Evolutionary conservation across 495 filamentous ascomycete genomes (phyloP).

Genomic region (Penicillium odoratum): DNA sequence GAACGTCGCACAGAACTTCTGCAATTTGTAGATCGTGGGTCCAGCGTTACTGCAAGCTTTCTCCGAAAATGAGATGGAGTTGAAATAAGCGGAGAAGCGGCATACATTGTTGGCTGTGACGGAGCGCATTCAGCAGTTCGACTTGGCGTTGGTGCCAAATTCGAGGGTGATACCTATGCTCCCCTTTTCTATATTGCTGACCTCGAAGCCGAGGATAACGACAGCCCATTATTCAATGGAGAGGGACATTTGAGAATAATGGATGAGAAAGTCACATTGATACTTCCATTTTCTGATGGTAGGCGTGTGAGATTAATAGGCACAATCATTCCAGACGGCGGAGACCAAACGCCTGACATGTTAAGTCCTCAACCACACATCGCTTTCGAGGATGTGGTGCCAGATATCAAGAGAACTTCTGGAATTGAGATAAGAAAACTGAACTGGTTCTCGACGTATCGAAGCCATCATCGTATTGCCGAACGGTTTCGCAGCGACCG

Average conservation of each 20-base stretch:
- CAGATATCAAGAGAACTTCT: slow-evolving; percentile 19
- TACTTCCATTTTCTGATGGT: slow-evolving; percentile 27
- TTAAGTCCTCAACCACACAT: slow-evolving; percentile 16
- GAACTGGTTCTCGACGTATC: slow-evolving; percentile 40
- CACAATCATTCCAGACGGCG: slow-evolving; percentile 10
- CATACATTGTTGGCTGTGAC: slow-evolving; percentile 40
- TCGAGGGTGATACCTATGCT: slow-evolving; percentile 33
- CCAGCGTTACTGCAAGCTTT: slow-evolving; percentile 29
- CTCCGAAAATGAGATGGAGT: slow-evolving; percentile 10
- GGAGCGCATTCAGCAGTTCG: slow-evolving; percentile 37
- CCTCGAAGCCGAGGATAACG: slow-evolving; percentile 25
- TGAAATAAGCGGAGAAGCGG: slow-evolving; percentile 26
- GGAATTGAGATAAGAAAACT: slow-evolving; percentile 31
- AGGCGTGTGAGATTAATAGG: slow-evolving; percentile 28
- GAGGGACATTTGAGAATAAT: slow-evolving; percentile 33
- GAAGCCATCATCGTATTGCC: slow-evolving; percentile 36
- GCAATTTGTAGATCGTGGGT: slow-evolving; percentile 26
- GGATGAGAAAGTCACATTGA: slow-evolving; percentile 29
- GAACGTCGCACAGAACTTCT: slow-evolving; percentile 31
- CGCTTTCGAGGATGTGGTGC: slow-evolving; percentile 32
- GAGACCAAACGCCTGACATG: neutral
- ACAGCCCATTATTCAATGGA: slow-evolving; percentile 33
- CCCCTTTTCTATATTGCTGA: slow-evolving; percentile 40
- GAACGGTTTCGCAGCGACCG: slow-evolving; percentile 28
- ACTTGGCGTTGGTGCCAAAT: slow-evolving; percentile 25